Base-by-base conservation (phyloP, 225 moss, liverwort and hornwort species). In the Bryoerythrophyllum caledonicum region DNA sequence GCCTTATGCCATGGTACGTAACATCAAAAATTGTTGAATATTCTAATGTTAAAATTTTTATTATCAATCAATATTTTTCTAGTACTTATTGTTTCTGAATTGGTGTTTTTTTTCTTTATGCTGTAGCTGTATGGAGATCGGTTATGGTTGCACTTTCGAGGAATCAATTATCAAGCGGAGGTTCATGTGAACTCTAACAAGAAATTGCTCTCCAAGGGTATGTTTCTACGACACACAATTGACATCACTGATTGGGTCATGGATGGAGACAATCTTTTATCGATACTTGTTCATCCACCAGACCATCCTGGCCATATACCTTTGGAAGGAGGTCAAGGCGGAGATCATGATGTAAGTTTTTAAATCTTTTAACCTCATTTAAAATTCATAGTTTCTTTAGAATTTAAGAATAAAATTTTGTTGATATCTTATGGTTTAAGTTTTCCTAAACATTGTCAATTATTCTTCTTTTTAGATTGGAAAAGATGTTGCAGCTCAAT, bases 401-500 rank as follows among this genome's bases (percentile, higher is more conserved):
- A 9, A 4, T 16, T 23, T 34, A 0, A 69, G 2, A 37, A n/a
- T 8, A 11, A 34, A 6, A 1, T 27, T 0, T 24, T 25, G 1
- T 41, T 41, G 43, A 8, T 64, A 0, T n/a, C 0, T n/a, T 2
- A 53, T n/a, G n/a, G n/a, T n/a, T n/a, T 0, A 52, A 19, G 8
- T 52, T 52, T n/a, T 7, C n/a, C 34, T n/a, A 23, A 23, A 30
- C 1, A 1, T 3, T 19, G 17, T 80, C 86, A 85, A 89, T 90
- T 61, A 19, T 46, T 17, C 48, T 20, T 14, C 1, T 3, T n/a
- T n/a, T 6, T 74, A 94, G 94, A 94, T 96, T 77, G 96, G 80
- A 52, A 96, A 96, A 69, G 96, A 96, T 25, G 90, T 92, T 34
- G 92, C 96, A n/a, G 79, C 94, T 66, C 96, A 96, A 43, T 94